Base-by-base conservation (phyloP, 2,329 filamentous ascomycete genomes). In the Coleophoma crateriformis region DNA sequence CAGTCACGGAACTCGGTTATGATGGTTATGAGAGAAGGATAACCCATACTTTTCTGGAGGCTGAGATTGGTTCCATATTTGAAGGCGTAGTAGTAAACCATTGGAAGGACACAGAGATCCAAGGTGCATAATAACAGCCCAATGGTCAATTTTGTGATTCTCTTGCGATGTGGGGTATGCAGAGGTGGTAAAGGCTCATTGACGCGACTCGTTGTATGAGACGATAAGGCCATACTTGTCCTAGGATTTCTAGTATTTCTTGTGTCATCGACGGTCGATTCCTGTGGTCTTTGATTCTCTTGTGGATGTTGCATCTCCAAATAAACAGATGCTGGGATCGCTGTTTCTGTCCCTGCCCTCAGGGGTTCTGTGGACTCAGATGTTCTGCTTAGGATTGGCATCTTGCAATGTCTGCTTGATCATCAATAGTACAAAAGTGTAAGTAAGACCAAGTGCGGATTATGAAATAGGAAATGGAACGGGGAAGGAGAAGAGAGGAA, bases 71-170 rank as follows among this genome's bases (percentile, higher is more conserved):
- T 61, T 12, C 52, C 58, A 46, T 57, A 62, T 11, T 54, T 58
- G 39, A 62, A 53, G 11, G 60, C 57, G 53, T 61, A 61, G 33
- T 56, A 62, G 33, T 60, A 62, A 17, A 54, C 53, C 32, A 62
- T 59, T 14, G 59, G 59, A 4, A 62, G 43, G 37, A 48, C 50
- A 33, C 50, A 55, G n/a, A 62, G 52, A 50, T 62, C 58, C 43
- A 60, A 47, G 11, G 53, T 52, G 15, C 4, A 46, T 33, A 17
- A 61, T 41, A 5, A 57, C 58, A 39, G 54, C 15, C 43, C 43
- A 47, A 60, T 42, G 17, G 53, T 50, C 8, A 56, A 37, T 39
- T 40, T 52, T 5, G 20, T 27, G 12, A 44, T 14, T 20, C 59
- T 46, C 46, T 43, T 58, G 37, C 50, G 47, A 52, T 60, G 58